Percentiles rank a stretch among this genome's conserved stretches.
phyloP scores from a whole-genome alignment of 176 grass and related monocot species.

The Puya raimondii region DNA sequence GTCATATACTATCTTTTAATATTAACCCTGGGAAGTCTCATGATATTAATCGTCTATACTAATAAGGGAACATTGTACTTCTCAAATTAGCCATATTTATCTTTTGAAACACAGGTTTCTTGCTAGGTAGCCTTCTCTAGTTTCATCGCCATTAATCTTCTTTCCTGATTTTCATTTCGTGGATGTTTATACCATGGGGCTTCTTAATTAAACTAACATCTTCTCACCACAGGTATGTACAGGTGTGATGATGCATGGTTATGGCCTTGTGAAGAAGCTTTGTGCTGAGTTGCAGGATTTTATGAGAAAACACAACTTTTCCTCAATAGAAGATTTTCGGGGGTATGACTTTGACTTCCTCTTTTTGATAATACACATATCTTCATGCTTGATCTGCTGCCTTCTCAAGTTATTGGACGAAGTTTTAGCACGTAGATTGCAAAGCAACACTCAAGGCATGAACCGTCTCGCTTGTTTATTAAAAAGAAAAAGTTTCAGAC shows the following conservation, averaged over 20 bases:
- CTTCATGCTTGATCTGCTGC: slow-evolving; percentile 7
- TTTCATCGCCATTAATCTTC: not conserved
- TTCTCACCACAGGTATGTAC: slow-evolving; percentile 65
- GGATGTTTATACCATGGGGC: slow-evolving; percentile 6
- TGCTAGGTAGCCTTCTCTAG: not conserved
- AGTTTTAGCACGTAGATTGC: no score
- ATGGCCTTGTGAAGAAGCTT: slow-evolving; percentile 91
- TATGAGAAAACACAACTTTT: slow-evolving; percentile 81
- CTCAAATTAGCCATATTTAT: no score
- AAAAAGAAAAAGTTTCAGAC: no score
- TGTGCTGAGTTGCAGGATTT: slow-evolving; percentile 80
- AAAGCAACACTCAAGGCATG: no score
- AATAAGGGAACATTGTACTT: no score
- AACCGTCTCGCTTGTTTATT: no score
- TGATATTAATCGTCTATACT: no score
- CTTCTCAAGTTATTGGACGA: not conserved
- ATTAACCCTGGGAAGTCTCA: no score
- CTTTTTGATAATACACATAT: not conserved
- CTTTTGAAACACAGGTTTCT: no score
- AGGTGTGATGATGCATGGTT: slow-evolving; percentile 96
- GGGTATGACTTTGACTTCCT: slow-evolving; percentile 40
- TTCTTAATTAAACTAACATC: not conserved
- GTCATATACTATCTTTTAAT: no score
- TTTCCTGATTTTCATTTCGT: not conserved
- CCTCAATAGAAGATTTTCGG: slow-evolving; percentile 79